phyloP scores from a whole-genome alignment of 352 stramenopile species.

The Pythium volutum region DNA sequence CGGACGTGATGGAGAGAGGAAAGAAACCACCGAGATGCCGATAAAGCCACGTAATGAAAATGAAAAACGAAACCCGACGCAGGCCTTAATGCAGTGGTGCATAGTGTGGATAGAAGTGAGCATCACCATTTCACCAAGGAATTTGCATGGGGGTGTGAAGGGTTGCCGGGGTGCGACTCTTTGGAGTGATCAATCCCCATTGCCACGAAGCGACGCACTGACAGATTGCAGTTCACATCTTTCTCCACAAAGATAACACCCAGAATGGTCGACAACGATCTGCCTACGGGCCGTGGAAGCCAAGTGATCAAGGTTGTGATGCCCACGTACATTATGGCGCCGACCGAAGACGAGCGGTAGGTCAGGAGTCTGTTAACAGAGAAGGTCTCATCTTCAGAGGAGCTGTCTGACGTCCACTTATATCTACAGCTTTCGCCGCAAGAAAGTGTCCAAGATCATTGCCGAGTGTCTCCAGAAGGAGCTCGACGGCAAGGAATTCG shows the following conservation, averaged over 20 bases:
- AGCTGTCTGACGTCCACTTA: background rate
- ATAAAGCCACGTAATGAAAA: constrained; percentile 22
- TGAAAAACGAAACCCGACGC: constrained; percentile 12
- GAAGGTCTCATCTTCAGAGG: background rate
- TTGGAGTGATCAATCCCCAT: background rate
- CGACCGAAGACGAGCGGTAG: constrained; percentile 73
- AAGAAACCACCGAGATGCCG: background rate
- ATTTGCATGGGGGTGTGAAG: background rate
- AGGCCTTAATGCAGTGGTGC: too few species aligned
- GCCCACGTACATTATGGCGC: constrained; percentile 83
- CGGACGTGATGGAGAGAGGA: constrained; percentile 1
- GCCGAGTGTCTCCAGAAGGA: constrained; percentile 61
- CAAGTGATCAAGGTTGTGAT: constrained; percentile 82
- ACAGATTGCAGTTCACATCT: background rate
- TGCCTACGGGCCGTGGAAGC: constrained; percentile 31
- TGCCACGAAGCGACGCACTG: background rate
- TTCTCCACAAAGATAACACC: background rate
- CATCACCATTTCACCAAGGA: background rate
- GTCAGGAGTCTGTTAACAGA: background rate
- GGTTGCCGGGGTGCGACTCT: constrained; percentile 7
- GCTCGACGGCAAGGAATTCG: constrained; percentile 71
- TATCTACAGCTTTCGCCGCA: constrained; percentile 58
- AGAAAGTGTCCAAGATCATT: constrained; percentile 74
- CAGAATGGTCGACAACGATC: constrained; percentile 54
- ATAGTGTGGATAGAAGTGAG: too few species aligned